A percentile compares a stretch with the other conserved stretches of the same genome.
These are phyloP conservation scores for Chaetomiaceae sp. DNA, from an alignment of 2,329 filamentous ascomycete species.

Conservation along the genomic window DNA sequence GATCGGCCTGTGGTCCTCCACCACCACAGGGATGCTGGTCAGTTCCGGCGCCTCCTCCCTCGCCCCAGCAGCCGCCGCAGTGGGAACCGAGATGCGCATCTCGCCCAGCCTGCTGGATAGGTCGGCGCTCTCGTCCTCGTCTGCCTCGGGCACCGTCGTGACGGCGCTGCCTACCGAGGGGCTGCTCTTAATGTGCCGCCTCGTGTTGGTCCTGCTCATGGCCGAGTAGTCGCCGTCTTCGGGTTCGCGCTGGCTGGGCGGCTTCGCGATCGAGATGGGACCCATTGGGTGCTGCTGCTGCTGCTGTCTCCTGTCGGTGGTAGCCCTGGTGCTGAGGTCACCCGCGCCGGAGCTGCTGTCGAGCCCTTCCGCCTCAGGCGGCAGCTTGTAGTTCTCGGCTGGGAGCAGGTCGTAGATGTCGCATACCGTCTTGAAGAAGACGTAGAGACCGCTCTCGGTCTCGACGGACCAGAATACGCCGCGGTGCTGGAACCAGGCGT, in stretches of 20 bases:
- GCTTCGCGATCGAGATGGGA: constrained; percentile 23
- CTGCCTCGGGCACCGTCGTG: constrained; percentile 75
- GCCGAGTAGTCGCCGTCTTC: constrained; percentile 50
- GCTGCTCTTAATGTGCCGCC: constrained; percentile 75
- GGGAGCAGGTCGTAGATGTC: constrained; percentile 86
- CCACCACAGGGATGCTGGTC: constrained; percentile 37
- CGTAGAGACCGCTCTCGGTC: constrained; percentile 82
- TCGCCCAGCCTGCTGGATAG: constrained; percentile 43
- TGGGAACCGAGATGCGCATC: constrained; percentile 52
- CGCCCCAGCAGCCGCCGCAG: constrained; percentile 35
- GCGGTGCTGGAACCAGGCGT: constrained; percentile 97
- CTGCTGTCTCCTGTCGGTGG: constrained; percentile 15
- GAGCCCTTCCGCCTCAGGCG: constrained; percentile 83
- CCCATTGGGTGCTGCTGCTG: constrained; percentile 15
- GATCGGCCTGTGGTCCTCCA: constrained; percentile 34
- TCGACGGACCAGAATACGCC: constrained; percentile 95
- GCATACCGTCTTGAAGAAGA: constrained; percentile 96
- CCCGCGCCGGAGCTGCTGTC: constrained; percentile 39
- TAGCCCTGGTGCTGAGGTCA: background rate
- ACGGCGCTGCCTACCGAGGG: constrained; percentile 76
- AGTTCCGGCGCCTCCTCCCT: constrained; percentile 45
- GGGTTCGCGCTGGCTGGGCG: constrained; percentile 24
- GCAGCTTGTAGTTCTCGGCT: constrained; percentile 92
- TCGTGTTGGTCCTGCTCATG: constrained; percentile 62
- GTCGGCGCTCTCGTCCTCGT: constrained; percentile 63